Evolutionary conservation across 2,329 filamentous ascomycete species (phyloP), one percentile per base, ranked within the genome.

Genomic region (Arthrobotrys entomopaga): DNA sequence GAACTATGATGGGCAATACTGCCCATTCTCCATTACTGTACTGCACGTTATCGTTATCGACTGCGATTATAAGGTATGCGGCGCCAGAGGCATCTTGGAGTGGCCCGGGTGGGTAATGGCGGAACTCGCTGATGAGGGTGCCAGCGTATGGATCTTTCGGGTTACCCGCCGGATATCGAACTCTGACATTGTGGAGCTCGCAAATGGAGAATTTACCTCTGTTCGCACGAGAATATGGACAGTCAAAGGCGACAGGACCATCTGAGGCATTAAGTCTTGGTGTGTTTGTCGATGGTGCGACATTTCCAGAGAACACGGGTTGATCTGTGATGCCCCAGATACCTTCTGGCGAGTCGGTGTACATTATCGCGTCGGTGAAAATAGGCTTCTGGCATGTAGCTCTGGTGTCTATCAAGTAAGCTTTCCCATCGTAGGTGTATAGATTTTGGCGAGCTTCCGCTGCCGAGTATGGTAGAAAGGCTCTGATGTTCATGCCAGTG

Each of bases 331-430:
- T 1, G 8, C 43, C 46, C 54, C 54, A 66, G 19, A n/a, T 50
- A 16, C 64, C 53, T 1, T 43, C 26, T 13, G 10, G 11, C 11
- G 19, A n/a, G 43, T 24, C 20, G 2, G 53, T 59, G 29, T 66
- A 66, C n/a, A 66, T 66, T 7, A 59, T 7, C 19, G 42, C 24
- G 26, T 66, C 54, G 5, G 29, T 24, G 6, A 66, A 58, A 3
- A 52, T 19, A 10, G 64, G 64, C 11, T 43, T 43, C 34, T 66
- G 54, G 40, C 64, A 66, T 16, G 64, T 53, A 20, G 59, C 64
- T 6, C 64, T 42, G 38, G 53, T 29, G 13, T 66, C 64, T 5
- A 66, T 16, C 52, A 59, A 34, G 24, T 53, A 42, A 5, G 49
- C 49, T 13, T 53, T 53, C 10, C 49, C 49, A n/a, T 53, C 26